These are phyloP conservation scores for Zopfochytrium polystomum DNA, from an alignment of 371 early-diverging fungal species.

Conservation along the genomic window DNA sequence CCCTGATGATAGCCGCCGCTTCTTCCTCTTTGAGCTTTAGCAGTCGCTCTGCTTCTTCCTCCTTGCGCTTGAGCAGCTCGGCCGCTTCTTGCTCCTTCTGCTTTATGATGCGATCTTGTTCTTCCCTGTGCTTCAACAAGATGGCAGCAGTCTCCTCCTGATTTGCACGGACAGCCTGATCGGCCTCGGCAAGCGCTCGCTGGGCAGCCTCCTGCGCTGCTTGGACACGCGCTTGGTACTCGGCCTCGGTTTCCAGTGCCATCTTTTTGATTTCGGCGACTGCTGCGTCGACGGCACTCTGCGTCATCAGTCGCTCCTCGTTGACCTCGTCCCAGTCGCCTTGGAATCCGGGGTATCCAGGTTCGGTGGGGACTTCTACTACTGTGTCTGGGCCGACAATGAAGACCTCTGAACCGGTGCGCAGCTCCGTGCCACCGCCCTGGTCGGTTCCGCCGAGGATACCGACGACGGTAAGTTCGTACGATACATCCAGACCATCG, in stretches of 20 bases:
- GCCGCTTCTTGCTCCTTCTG: slow-evolving; percentile 7
- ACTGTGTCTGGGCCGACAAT: not conserved
- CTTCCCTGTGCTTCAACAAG: slow-evolving; percentile 2
- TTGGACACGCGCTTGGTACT: slow-evolving; percentile 10
- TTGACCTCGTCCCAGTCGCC: slow-evolving; percentile 11
- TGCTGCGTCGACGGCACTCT: slow-evolving; percentile 13
- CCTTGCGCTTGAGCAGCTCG: not conserved
- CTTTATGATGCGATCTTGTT: slow-evolving; percentile 1
- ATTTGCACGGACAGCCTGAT: slow-evolving; percentile 12
- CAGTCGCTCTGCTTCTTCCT: not conserved
- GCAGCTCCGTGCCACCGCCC: no score
- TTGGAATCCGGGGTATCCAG: not conserved
- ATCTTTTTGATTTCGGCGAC: slow-evolving; percentile 15
- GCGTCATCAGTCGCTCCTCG: slow-evolving; percentile 7
- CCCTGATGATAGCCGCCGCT: not conserved
- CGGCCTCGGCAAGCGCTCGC: slow-evolving; percentile 8
- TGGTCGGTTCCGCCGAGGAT: no score
- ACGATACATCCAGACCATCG: no score
- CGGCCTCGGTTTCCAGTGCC: slow-evolving; percentile 20
- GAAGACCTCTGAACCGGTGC: no score
- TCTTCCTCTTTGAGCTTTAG: slow-evolving; percentile 7
- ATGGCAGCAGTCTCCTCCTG: slow-evolving; percentile 2
- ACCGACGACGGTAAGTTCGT: no score
- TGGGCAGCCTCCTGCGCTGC: slow-evolving; percentile 7
- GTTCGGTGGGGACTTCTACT: not conserved